phyloP scores from a whole-genome alignment of 768 basidiomycete genomes.

The Suillus tomentosus region DNA sequence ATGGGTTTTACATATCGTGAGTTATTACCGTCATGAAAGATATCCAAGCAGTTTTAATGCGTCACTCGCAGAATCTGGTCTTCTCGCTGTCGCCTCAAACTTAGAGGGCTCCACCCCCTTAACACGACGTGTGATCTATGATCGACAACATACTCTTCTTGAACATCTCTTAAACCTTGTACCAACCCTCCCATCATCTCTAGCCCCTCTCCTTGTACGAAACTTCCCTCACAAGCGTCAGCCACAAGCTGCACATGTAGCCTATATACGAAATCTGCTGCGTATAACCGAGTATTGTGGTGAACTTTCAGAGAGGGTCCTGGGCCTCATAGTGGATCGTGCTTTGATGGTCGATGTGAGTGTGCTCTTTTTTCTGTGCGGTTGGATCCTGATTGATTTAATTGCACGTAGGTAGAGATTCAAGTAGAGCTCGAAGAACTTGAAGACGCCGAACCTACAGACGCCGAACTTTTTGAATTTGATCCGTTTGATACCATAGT shows the following conservation, averaged over 20 bases:
- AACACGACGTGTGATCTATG: conserved; percentile 82
- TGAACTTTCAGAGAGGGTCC: conserved; percentile 79
- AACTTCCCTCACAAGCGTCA: conserved; percentile 96
- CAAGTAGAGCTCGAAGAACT: conserved; percentile 94
- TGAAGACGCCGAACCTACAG: conserved; percentile 61
- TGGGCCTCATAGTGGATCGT: conserved; percentile 89
- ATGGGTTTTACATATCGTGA: conserved; percentile 88
- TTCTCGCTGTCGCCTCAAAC: conserved; percentile 59
- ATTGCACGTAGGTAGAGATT: conserved; percentile 78
- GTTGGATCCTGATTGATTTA: conserved; percentile 2
- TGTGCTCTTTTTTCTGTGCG: conserved; percentile 15
- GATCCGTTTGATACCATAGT: conserved; percentile 87
- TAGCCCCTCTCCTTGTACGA: conserved; percentile 81
- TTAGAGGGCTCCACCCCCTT: conserved; percentile 70
- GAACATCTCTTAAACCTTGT: conserved; percentile 85
- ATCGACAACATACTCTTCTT: conserved; percentile 85
- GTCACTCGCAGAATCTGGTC: conserved; percentile 61
- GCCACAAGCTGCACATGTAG: conserved; percentile 72
- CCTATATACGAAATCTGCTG: conserved; percentile 90
- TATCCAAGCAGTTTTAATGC: conserved; percentile 11
- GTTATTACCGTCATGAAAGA: conserved; percentile 33
- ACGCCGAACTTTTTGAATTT: conserved; percentile 66
- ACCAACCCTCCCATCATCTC: conserved; percentile 85
- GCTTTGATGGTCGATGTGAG: conserved; percentile 94
- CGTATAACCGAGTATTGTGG: conserved; percentile 85